Conservation (phyloP, 305 asterid genomes). For the Fraxinus ornus region DNA sequence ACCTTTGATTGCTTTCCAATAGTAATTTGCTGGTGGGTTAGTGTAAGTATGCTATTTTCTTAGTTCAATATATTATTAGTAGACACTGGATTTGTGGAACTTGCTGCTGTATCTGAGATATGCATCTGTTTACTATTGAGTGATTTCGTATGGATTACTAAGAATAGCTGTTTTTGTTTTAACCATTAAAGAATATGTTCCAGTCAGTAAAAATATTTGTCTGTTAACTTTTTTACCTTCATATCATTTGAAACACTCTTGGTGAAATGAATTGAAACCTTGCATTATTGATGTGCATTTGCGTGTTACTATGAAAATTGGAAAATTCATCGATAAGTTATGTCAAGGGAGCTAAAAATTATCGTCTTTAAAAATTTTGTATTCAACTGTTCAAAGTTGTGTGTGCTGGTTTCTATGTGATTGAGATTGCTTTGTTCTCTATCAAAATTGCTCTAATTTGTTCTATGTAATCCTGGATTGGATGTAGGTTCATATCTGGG, state of each 20-base stretch:
- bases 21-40: background rate
- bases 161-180: background rate
- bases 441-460: no score
- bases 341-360: background rate
- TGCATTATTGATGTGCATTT: background rate
- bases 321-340: background rate
- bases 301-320: background rate
- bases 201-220: background rate
- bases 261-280: background rate
- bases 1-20: background rate
- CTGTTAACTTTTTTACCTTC: background rate
- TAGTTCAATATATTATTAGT: no score
- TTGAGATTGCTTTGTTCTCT: background rate
- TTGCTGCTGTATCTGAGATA: constrained; percentile 16
- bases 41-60: constrained; percentile 20
- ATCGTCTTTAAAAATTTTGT: background rate
- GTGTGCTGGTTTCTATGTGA: background rate
- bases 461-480: no score
- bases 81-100: background rate
- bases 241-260: background rate
- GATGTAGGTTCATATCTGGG: background rate
- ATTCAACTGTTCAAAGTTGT: background rate
- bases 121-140: background rate
- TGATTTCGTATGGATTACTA: constrained; percentile 13
- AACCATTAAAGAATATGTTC: background rate